Evolutionary conservation across 352 stramenopile genomes (phyloP).

Genomic region (Blastocystis sp.): DNA sequence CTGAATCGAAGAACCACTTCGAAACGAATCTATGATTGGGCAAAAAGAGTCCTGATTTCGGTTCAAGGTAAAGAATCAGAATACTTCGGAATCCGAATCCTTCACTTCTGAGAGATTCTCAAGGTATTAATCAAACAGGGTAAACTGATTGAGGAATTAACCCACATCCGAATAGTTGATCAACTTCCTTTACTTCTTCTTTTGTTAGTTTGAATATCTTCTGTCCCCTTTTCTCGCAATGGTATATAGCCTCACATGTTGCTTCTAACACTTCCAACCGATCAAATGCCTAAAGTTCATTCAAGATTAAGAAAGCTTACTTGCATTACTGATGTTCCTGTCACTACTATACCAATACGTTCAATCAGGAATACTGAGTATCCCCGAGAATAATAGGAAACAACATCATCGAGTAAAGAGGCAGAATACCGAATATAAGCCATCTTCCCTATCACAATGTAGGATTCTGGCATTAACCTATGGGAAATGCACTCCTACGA

Average conservation of each 20-base stretch:
- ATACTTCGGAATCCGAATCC: neutral
- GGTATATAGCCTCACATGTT: constrained; percentile 18
- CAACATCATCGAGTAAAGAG: neutral
- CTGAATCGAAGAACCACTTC: neutral
- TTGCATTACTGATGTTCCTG: constrained; percentile 4
- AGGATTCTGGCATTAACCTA: constrained; percentile 48
- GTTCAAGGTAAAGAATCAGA: neutral
- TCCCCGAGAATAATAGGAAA: neutral
- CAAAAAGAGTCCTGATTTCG: neutral
- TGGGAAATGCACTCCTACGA: neutral
- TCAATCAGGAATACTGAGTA: constrained; percentile 20
- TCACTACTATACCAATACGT: constrained; percentile 10
- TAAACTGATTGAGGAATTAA: constrained; percentile 17
- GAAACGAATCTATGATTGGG: neutral
- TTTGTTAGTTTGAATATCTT: neutral
- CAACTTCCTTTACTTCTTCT: constrained; percentile 6
- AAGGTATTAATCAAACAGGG: neutral
- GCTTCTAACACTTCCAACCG: constrained; percentile 46
- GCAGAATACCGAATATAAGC: neutral
- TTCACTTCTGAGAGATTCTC: neutral
- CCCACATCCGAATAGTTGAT: neutral
- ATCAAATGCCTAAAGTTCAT: constrained; percentile 17
- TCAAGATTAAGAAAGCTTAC: neutral
- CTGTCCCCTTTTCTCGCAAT: neutral
- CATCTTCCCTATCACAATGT: neutral